Conservation (phyloP, 352 stramenopile species). For the Globisporangium recalcitrans region DNA sequence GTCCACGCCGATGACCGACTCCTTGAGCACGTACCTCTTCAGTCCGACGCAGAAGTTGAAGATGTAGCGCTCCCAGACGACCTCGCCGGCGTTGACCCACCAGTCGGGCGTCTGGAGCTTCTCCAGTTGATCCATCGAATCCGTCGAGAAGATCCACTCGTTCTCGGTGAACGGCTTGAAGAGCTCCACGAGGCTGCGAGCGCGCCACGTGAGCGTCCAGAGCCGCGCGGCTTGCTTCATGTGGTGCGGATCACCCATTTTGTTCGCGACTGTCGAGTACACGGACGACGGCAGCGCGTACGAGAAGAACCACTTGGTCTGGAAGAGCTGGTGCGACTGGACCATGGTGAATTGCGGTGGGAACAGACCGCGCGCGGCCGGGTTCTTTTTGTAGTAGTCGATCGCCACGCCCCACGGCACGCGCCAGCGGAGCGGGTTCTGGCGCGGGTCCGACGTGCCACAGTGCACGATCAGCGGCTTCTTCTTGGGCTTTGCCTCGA, state of each 20-base stretch:
- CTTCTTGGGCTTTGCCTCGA: conserved; percentile 20
- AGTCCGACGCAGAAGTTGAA: conserved; percentile 82
- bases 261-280: conserved; percentile 75
- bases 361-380: conserved; percentile 42
- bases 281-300: conserved; percentile 80
- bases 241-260: conserved; percentile 51
- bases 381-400: conserved; percentile 73
- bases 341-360: conserved; percentile 76
- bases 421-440: conserved; percentile 79
- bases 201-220: conserved; percentile 72
- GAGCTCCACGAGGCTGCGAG: conserved; percentile 65
- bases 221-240: conserved; percentile 68
- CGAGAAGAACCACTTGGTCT: conserved; percentile 67
- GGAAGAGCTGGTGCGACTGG: conserved; percentile 70
- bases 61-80: conserved; percentile 83
- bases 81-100: conserved; percentile 58
- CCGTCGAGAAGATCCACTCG: conserved; percentile 74
- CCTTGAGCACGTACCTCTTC: conserved; percentile 78
- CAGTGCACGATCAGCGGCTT: conserved; percentile 69
- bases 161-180: conserved; percentile 88
- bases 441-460: conserved; percentile 66
- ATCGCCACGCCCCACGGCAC: conserved; percentile 53
- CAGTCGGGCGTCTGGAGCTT: conserved; percentile 32
- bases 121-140: conserved; percentile 35
- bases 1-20: conserved; percentile 81